Percentiles rank a stretch among this genome's conserved stretches.
phyloP scores from a whole-genome alignment of 1,139 yeast genomes.

The Zhuliangozyma parablackwelliae region DNA sequence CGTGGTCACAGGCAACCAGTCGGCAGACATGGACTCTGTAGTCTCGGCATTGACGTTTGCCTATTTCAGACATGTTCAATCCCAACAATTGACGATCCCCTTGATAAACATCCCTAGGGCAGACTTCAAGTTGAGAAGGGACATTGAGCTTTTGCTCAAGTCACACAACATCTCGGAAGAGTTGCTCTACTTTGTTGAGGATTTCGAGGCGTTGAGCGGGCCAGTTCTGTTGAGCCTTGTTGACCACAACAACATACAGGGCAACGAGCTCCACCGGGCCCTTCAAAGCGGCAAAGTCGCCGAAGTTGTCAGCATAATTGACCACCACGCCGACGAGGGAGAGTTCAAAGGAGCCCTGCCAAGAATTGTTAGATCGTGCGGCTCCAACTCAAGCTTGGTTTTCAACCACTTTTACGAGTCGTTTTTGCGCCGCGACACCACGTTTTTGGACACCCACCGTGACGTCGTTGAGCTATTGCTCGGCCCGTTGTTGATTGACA shows the following conservation, averaged over 20 bases:
- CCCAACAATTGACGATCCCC: slow-evolving; percentile 44
- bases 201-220: slow-evolving; percentile 25
- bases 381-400: slow-evolving; percentile 77
- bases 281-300: slow-evolving; percentile 20
- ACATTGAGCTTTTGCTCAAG: slow-evolving; percentile 53
- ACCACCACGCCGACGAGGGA: slow-evolving; percentile 80
- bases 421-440: slow-evolving; percentile 13
- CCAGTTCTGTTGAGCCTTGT: slow-evolving; percentile 54
- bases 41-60: slow-evolving; percentile 71
- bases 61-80: slow-evolving; percentile 35
- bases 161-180: slow-evolving; percentile 45
- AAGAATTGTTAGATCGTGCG: slow-evolving; percentile 55
- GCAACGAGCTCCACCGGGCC: slow-evolving; percentile 28
- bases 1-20: slow-evolving; percentile 83
- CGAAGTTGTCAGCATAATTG: slow-evolving; percentile 60
- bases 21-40: slow-evolving; percentile 84
- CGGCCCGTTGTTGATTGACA: slow-evolving; percentile 72
- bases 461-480: slow-evolving; percentile 49
- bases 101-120: slow-evolving; percentile 64
- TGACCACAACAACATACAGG: slow-evolving; percentile 77
- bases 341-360: slow-evolving; percentile 49
- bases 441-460: slow-evolving; percentile 14
- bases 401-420: slow-evolving; percentile 53
- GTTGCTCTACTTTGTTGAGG: slow-evolving; percentile 63
- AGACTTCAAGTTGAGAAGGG: slow-evolving; percentile 69